Evolutionary conservation across 495 filamentous ascomycete species (phyloP).

Genomic region (Aspergillus wentii): DNA sequence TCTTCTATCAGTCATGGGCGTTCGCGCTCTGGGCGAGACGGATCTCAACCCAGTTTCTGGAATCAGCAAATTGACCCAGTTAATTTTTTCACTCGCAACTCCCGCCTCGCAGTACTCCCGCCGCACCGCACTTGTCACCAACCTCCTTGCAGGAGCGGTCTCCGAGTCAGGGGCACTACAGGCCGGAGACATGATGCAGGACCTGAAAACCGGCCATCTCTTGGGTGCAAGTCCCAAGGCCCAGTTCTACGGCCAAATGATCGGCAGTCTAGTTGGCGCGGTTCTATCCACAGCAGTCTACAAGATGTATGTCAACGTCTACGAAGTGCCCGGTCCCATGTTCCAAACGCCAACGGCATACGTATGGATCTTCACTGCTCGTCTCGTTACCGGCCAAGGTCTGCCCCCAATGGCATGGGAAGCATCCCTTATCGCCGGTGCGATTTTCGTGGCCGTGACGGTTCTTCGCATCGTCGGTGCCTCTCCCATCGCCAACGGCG

Average conservation of each 20-base stretch:
- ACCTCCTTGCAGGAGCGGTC: slow-evolving; percentile 91
- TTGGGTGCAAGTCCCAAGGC: slow-evolving; percentile 88
- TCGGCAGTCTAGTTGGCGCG: slow-evolving; percentile 85
- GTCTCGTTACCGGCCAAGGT: slow-evolving; percentile 90
- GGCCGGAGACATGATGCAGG: slow-evolving; percentile 97
- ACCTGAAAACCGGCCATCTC: slow-evolving; percentile 94
- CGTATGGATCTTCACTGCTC: slow-evolving; percentile 95
- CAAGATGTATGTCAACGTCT: slow-evolving; percentile 84
- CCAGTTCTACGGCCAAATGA: slow-evolving; percentile 94
- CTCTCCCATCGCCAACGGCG: slow-evolving; percentile 27
- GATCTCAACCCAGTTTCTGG: slow-evolving; percentile 96
- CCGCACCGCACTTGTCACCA: slow-evolving; percentile 72
- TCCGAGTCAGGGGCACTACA: slow-evolving; percentile 84
- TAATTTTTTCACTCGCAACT: slow-evolving; percentile 86
- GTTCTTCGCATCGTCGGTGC: slow-evolving; percentile 56
- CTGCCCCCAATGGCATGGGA: slow-evolving; percentile 76
- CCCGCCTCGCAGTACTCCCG: slow-evolving; percentile 63
- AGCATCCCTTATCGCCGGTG: slow-evolving; percentile 65
- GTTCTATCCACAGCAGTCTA: slow-evolving; percentile 85
- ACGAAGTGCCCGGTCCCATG: slow-evolving; percentile 76
- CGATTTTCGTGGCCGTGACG: slow-evolving; percentile 66
- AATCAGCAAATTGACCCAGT: slow-evolving; percentile 93
- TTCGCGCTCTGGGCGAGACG: slow-evolving; percentile 89
- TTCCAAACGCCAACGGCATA: slow-evolving; percentile 94
- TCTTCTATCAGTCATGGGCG: slow-evolving; percentile 89